Evolutionary conservation across 2,329 filamentous ascomycete species (phyloP), one percentile per base, ranked within the genome.

Genomic region (Penicillium fuscoglaucum): DNA sequence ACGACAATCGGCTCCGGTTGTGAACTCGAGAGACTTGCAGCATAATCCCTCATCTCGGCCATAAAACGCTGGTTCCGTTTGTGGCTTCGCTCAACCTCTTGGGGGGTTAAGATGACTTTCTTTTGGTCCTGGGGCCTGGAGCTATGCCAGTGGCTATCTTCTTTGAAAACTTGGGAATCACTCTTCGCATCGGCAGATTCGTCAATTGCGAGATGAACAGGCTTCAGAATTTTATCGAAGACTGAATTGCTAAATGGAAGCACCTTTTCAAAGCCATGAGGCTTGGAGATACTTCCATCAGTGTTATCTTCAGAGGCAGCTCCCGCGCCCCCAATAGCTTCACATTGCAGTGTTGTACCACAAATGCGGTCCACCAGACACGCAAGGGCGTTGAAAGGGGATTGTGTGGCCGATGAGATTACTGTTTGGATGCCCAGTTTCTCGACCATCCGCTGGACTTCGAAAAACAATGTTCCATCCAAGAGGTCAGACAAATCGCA

Each of bases 1-100:
- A 52, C 49, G 26, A 61, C 21, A 13, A 61, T 57, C 17, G 50
- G 49, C 12, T 61, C 60, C 12, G 45, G 37, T 7, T 53, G 37
- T 26, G 50, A 48, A n/a, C 37, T 43, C 0, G 87, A 89, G 47
- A 91, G 77, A 71, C 87, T 90, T 13, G 86, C 87, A 1, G 89
- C 87, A 69, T 91, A 92, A 1, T 81, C 78, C 29, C 82, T 80
- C 73, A 89, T 89, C 58, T 90, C 86, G 1, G 83, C 81, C 83
- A 90, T 88, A 67, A 85, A 86, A 52, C 78, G 79, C 65, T 91
- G 88, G 45, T 88, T 86, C 74, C 64, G 75, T 46, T 43, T 60
- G n/a, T 44, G 48, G 13, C 5, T 13, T 67, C 65, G 69, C 76
- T 15, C 58, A 47, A 39, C 52, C 59, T 63, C 58, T 15, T 58